phyloP scores from a whole-genome alignment of 2,329 filamentous ascomycete species.

The Davidsoniella australis region DNA sequence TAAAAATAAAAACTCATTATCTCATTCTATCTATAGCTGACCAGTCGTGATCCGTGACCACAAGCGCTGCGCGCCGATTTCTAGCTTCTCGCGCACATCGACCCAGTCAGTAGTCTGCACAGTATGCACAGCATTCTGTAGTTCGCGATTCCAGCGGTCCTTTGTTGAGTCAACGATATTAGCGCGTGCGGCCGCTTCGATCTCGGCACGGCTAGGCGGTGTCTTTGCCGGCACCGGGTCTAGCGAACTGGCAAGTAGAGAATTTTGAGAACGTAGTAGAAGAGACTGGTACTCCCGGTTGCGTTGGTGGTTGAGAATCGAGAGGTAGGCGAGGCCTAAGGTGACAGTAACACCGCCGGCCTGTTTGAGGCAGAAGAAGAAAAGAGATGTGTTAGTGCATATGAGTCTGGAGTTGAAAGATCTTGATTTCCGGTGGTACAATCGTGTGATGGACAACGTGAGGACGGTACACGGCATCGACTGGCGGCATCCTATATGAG shows the following conservation, averaged over 20 bases:
- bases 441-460: conserved; percentile 86
- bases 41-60: conserved; percentile 2
- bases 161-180: conserved; percentile 51
- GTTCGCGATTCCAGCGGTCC: conserved; percentile 61
- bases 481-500: conserved; percentile 52
- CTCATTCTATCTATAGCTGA: neutral
- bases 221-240: conserved; percentile 30
- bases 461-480: conserved; percentile 77
- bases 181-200: conserved; percentile 33
- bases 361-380: conserved; percentile 24
- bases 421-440: conserved; percentile 49
- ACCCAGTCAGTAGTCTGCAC: conserved; percentile 51
- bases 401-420: neutral
- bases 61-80: conserved; percentile 20
- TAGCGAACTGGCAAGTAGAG: conserved; percentile 34
- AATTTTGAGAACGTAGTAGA: conserved; percentile 38
- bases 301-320: conserved; percentile 50
- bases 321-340: conserved; percentile 54
- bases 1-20: too few species aligned
- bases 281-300: conserved; percentile 44
- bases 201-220: conserved; percentile 33
- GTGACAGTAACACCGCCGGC: conserved; percentile 62
- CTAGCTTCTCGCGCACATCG: conserved; percentile 40
- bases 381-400: neutral
- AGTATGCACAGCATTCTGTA: conserved; percentile 48